Evolutionary conservation across 345 rosid species (phyloP), one percentile per base, ranked within the genome.

Genomic region (Ceriops decandra): DNA sequence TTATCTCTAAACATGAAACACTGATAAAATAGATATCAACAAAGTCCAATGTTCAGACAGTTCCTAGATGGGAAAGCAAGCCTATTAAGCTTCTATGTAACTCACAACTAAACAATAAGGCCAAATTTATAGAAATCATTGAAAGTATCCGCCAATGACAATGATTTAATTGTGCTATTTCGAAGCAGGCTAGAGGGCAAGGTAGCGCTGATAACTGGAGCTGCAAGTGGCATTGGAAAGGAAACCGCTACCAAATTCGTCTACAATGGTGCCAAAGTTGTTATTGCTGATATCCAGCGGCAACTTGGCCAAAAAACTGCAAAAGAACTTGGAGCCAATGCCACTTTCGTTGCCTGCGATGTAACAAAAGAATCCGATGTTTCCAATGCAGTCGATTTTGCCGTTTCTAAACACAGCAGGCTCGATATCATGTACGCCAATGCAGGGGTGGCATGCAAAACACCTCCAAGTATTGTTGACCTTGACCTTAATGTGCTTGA

Each of bases 371-470:
- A 93, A 82, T 80, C 86, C 26, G 95, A 93, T 51, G 32, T 89
- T 33, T 81, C 84, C 11, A 61, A 79, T n/a, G 95, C 92, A 0
- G 90, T 89, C 28, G 89, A 89, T 69, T 89, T 83, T 24, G 31
- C 97, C 26, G 68, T 90, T 57, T 81, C 88, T 5, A 71, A 52
- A 46, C 72, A 82, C 71, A 61, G 70, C 60, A 77, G 80, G 61
- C 89, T 93, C 4, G 92, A 89, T 61, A 85, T 90, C 69, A 87
- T 90, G 97, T 88, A 81, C 85, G 86, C 82, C 84, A 93, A 93
- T 51, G 95, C 97, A 0, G 98, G 98, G 47, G 70, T 88, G 0
- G 81, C 95, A 19, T 85, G 98, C 86, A 64, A 64, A 31, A 82
- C 88, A 33, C 80, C 90, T 10, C 81, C 74, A 2, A 87, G 90